These are phyloP conservation scores for Aspergillus homomorphus DNA, from an alignment of 495 filamentous ascomycete genomes.

Conservation along the genomic window DNA sequence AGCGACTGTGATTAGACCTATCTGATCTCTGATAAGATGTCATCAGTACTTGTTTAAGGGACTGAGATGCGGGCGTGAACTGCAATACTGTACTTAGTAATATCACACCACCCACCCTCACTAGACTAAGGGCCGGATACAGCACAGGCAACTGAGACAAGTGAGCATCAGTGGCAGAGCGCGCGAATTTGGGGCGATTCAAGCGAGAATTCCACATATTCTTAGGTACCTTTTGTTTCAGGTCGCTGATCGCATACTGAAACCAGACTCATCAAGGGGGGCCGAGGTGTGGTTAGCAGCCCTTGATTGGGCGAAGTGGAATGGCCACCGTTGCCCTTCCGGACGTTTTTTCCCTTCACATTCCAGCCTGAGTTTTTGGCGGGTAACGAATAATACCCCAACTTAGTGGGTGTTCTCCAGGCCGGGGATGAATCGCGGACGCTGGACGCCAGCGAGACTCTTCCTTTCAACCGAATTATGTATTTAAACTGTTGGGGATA, in stretches of 20 bases:
- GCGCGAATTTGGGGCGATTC: background rate
- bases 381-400: background rate
- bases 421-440: background rate
- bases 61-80: background rate
- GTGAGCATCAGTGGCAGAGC: background rate
- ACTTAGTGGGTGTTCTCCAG: too few species aligned
- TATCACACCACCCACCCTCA: background rate
- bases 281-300: background rate
- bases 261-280: conserved; percentile 3
- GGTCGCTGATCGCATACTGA: conserved; percentile 2
- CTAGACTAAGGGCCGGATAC: too few species aligned
- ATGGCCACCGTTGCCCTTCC: conserved; percentile 11
- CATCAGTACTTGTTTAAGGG: background rate
- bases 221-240: conserved; percentile 1
- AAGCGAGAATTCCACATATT: conserved; percentile 2
- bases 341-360: background rate
- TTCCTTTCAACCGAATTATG: too few species aligned
- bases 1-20: background rate
- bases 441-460: too few species aligned
- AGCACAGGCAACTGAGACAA: too few species aligned
- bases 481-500: too few species aligned
- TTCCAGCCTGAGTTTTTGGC: background rate
- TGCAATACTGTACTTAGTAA: background rate
- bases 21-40: background rate
- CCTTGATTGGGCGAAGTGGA: conserved; percentile 10